These are phyloP conservation scores for Ceratocystis variospora DNA, from an alignment of 2,329 filamentous ascomycete species.

Conservation along the genomic window DNA sequence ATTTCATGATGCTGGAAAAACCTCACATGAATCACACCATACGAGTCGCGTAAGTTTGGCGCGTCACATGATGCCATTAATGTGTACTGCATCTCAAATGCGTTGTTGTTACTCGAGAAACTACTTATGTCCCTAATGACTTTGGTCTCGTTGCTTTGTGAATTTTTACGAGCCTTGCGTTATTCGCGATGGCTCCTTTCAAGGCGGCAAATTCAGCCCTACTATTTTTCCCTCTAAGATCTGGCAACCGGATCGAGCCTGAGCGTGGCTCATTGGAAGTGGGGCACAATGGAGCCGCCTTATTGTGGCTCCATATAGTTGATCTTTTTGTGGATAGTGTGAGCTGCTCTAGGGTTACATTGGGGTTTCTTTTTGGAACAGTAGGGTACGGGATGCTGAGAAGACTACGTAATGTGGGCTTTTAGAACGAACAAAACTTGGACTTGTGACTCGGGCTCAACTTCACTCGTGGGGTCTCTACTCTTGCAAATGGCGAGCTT, in stretches of 20 bases:
- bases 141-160: background rate
- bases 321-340: no score
- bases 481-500: no score
- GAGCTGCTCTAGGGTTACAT: no score
- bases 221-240: slow-evolving; percentile 12
- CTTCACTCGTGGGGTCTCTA: no score
- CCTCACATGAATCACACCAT: background rate
- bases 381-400: no score
- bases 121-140: background rate
- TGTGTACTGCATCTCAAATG: background rate
- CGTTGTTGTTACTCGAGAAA: background rate
- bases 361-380: no score
- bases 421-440: no score
- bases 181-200: slow-evolving; percentile 7
- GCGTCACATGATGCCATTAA: slow-evolving; percentile 14
- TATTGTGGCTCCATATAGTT: no score
- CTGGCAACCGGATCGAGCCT: background rate
- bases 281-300: no score
- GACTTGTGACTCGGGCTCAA: no score
- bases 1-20: background rate
- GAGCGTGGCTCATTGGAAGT: no score
- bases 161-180: background rate
- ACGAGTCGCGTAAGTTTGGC: slow-evolving; percentile 16
- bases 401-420: no score
- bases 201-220: slow-evolving; percentile 6